These are phyloP conservation scores for Aspergillus ibericus DNA, from an alignment of 2,329 filamentous ascomycete species.

Conservation along the genomic window DNA sequence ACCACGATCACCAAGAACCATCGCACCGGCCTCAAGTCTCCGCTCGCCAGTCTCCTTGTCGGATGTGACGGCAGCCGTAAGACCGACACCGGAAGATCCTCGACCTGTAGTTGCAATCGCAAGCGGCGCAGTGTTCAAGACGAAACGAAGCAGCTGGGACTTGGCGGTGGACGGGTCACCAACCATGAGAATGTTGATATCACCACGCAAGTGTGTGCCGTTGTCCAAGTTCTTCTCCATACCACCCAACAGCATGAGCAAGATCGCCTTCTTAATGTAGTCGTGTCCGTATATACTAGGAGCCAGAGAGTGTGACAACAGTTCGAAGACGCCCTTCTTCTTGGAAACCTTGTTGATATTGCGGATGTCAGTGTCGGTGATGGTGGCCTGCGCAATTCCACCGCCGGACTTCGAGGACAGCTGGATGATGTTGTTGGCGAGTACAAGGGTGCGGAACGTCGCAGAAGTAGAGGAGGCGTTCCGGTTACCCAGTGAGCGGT, in stretches of 20 bases:
- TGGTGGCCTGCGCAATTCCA: slow-evolving; percentile 84
- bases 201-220: slow-evolving; percentile 93
- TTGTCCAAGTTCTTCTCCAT: slow-evolving; percentile 99
- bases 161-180: slow-evolving; percentile 98
- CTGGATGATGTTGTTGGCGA: slow-evolving; percentile 93
- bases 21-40: slow-evolving; percentile 91
- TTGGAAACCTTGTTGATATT: slow-evolving; percentile 99
- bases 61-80: slow-evolving; percentile 92
- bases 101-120: slow-evolving; percentile 97
- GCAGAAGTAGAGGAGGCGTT: slow-evolving; percentile 89
- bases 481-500: slow-evolving; percentile 88
- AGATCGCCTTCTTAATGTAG: slow-evolving; percentile 95
- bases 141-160: slow-evolving; percentile 95
- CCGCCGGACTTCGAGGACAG: slow-evolving; percentile 95
- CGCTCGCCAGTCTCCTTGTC: slow-evolving; percentile 98
- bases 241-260: slow-evolving; percentile 90
- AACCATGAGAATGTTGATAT: slow-evolving; percentile 99
- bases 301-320: slow-evolving; percentile 89
- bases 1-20: slow-evolving; percentile 95
- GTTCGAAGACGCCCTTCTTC: slow-evolving; percentile 87
- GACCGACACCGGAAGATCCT: slow-evolving; percentile 94
- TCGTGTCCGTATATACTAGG: slow-evolving; percentile 97
- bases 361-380: slow-evolving; percentile 94
- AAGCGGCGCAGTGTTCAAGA: slow-evolving; percentile 92
- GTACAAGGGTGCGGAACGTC: slow-evolving; percentile 87